Conservation (phyloP, 148 eudicot genomes). For the Mesembryanthemum crystallinum region DNA sequence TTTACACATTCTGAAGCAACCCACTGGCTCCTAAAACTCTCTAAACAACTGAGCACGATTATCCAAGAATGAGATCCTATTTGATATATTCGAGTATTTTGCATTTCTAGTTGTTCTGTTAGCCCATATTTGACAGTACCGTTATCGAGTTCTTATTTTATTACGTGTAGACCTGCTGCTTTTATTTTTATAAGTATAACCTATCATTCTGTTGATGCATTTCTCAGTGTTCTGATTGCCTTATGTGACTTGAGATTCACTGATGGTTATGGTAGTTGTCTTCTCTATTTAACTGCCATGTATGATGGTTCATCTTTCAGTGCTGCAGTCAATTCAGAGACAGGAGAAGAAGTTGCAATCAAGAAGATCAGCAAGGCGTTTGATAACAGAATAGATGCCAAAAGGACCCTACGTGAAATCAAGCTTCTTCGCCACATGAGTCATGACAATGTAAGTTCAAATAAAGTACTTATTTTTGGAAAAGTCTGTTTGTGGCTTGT, state of each 20-base stretch:
- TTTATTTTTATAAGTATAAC: too few relatives aligned
- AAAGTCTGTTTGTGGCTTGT: too few relatives aligned
- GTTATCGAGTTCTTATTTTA: too few relatives aligned
- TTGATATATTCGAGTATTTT: too few relatives aligned
- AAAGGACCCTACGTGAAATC: slow-evolving; percentile 80
- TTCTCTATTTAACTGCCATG: background rate
- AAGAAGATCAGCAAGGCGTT: slow-evolving; percentile 84
- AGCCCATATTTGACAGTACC: too few relatives aligned
- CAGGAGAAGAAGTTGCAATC: slow-evolving; percentile 77
- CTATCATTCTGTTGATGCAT: background rate
- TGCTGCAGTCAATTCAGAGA: slow-evolving; percentile 75
- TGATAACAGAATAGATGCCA: slow-evolving; percentile 78
- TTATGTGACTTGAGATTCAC: background rate
- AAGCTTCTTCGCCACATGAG: slow-evolving; percentile 78
- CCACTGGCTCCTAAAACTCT: too few relatives aligned
- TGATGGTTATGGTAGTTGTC: background rate
- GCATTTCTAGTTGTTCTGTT: too few relatives aligned
- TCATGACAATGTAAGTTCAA: slow-evolving; percentile 70
- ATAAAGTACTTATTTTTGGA: too few relatives aligned
- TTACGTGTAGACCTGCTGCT: too few relatives aligned
- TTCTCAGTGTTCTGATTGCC: background rate
- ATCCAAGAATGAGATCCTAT: too few relatives aligned
- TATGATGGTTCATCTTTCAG: slow-evolving; percentile 38
- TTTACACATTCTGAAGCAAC: too few relatives aligned
- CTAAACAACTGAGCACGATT: too few relatives aligned